Base-by-base conservation (phyloP, 169 alveolate species). In the Plasmodium coatneyi region DNA sequence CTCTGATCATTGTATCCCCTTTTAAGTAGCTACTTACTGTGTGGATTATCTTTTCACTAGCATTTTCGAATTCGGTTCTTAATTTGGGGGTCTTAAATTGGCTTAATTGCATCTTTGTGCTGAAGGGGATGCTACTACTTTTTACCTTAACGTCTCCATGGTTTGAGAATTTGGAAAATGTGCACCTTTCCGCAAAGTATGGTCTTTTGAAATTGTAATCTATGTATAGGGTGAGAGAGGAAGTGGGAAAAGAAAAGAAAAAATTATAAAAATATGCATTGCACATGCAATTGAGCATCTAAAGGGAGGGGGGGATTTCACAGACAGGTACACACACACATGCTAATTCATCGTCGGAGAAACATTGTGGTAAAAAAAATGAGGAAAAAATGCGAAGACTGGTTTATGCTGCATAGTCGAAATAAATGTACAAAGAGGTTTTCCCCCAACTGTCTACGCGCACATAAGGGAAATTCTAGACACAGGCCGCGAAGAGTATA, bases 121-220 rank as follows among this genome's bases (percentile, higher is more conserved):
- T 79, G 71, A 19, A 32, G 30, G 71, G 28, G 30, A 25, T 12
- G 52, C 36, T 72, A 30, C 81, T 78, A 30, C 22, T 78, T 36
- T 87, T 89, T 89, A 79, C 25, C 82, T 32, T 89, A 34, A 28
- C 22, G 25, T n/a, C 79, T 60, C 19, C 74, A 60, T 34, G 30
- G 52, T 89, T 25, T 28, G 52, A 66, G 1, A 56, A 54, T 56
- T 78, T 89, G 12, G 34, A 89, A 39, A 28, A 9, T 22, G 60
- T 41, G 72, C 34, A 16, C 34, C 80, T 60, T n/a, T 79, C 94
- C 19, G 84, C 14, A 70, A 89, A 56, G 54, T 60, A 80, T 22
- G 46, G 43, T 56, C 94, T 89, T 79, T 71, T 78, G 71, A 79
- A 56, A 71, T 79, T 60, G 78, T 89, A 36, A 78, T 79, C 94